Conservation (phyloP, 177 flowering plant species). For the Vitis hybrid region DNA sequence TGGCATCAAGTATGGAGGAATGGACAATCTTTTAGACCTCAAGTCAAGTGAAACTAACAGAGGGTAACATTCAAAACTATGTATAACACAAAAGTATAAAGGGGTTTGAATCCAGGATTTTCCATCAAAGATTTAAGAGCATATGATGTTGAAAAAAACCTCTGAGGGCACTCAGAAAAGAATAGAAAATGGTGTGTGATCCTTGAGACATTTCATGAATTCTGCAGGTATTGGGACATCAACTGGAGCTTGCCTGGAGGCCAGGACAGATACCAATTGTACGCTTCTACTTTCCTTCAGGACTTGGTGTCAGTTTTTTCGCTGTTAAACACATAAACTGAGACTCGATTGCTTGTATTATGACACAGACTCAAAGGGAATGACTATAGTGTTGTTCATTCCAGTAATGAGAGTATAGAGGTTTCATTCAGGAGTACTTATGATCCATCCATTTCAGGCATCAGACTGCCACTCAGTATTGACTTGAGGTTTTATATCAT, state of each 20-base stretch:
- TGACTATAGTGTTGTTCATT: constrained; percentile 30
- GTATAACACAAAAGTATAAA: too few species aligned
- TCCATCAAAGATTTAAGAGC: too few species aligned
- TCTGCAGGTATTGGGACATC: constrained; percentile 55
- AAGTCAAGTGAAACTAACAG: constrained; percentile 30
- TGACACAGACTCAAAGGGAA: constrained; percentile 32
- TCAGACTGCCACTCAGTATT: constrained; percentile 38
- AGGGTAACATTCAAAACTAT: constrained; percentile 27
- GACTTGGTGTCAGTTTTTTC: background rate
- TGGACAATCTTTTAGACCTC: constrained; percentile 44
- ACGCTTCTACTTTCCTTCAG: constrained; percentile 2
- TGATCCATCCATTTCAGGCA: constrained; percentile 29
- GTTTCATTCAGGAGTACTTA: constrained; percentile 47
- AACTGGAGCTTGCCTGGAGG: constrained; percentile 56
- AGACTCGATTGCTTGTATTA: background rate
- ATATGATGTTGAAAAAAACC: too few species aligned
- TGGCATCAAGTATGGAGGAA: constrained; percentile 50
- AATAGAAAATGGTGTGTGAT: too few species aligned
- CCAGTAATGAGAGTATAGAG: constrained; percentile 35
- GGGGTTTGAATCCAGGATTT: too few species aligned
- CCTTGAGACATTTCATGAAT: background rate
- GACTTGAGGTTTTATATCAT: constrained; percentile 38
- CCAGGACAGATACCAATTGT: constrained; percentile 39
- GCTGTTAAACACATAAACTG: background rate
- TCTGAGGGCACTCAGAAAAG: too few species aligned